Conservation (phyloP, 73 alveolate genomes). For the Tetrahymena borealis region DNA sequence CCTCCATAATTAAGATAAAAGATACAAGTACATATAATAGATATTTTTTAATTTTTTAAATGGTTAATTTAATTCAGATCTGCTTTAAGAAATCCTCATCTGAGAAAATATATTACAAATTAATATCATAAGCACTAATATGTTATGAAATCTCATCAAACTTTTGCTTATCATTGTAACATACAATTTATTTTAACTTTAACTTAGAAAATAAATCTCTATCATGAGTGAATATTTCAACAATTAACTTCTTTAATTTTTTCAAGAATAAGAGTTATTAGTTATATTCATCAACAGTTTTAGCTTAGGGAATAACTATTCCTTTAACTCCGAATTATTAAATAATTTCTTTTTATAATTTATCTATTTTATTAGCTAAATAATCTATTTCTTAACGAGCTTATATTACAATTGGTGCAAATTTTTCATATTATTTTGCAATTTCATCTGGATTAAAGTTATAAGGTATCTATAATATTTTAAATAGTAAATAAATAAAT, state of each 20-base stretch:
- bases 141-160: not conserved
- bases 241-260: not conserved
- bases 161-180: not conserved
- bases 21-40: no score
- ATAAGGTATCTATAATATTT: conserved; percentile 4
- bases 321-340: not conserved
- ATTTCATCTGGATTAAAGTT: conserved; percentile 20
- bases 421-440: not conserved
- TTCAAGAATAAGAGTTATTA: not conserved
- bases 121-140: not conserved
- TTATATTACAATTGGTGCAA: not conserved
- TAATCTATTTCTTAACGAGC: conserved; percentile 2
- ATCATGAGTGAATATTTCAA: not conserved
- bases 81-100: not conserved
- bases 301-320: not conserved
- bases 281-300: not conserved
- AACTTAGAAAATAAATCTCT: not conserved
- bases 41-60: not conserved
- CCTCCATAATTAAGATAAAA: no score
- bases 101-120: not conserved
- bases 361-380: not conserved
- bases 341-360: not conserved
- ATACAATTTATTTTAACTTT: not conserved
- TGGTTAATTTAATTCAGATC: not conserved
- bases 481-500: not conserved